Evolutionary conservation across 2,329 filamentous ascomycete species (phyloP).

Genomic region (Blastomyces percursus): DNA sequence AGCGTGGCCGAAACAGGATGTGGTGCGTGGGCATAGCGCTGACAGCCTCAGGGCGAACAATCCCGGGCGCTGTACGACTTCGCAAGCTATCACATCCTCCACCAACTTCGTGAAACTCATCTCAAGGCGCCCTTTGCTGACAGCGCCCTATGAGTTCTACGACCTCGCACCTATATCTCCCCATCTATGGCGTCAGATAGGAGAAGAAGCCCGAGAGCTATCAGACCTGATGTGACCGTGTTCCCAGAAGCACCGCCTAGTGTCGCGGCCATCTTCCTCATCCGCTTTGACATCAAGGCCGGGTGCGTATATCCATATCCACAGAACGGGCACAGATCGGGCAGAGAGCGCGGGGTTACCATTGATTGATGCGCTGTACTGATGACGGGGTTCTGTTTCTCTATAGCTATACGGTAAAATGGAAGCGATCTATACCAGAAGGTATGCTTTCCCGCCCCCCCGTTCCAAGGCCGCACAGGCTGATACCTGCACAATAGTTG

Average conservation of each 20-base stretch:
- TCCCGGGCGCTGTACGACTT: too few relatives aligned
- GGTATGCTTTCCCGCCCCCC: slow-evolving; percentile 38
- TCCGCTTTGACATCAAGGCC: slow-evolving; percentile 84
- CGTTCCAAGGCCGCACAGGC: background rate
- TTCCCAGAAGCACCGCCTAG: slow-evolving; percentile 31
- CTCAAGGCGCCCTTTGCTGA: background rate
- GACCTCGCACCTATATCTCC: background rate
- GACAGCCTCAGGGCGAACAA: background rate
- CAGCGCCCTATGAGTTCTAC: background rate
- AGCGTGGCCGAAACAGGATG: background rate
- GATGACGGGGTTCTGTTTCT: slow-evolving; percentile 1
- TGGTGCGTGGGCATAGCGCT: background rate
- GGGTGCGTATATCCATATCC: slow-evolving; percentile 46
- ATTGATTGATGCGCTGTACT: slow-evolving; percentile 3
- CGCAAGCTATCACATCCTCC: background rate
- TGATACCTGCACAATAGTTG: slow-evolving; percentile 28
- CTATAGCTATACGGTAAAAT: slow-evolving; percentile 64
- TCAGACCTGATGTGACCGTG: slow-evolving; percentile 27
- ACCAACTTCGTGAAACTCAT: background rate
- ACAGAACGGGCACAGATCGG: background rate
- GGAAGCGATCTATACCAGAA: slow-evolving; percentile 63
- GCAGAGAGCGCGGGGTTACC: background rate
- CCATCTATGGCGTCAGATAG: slow-evolving; percentile 14
- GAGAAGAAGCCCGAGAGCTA: slow-evolving; percentile 11
- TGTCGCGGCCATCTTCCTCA: slow-evolving; percentile 73